Conservation (phyloP, 495 filamentous ascomycete genomes). For the Aspergillus saccharolyticus region DNA sequence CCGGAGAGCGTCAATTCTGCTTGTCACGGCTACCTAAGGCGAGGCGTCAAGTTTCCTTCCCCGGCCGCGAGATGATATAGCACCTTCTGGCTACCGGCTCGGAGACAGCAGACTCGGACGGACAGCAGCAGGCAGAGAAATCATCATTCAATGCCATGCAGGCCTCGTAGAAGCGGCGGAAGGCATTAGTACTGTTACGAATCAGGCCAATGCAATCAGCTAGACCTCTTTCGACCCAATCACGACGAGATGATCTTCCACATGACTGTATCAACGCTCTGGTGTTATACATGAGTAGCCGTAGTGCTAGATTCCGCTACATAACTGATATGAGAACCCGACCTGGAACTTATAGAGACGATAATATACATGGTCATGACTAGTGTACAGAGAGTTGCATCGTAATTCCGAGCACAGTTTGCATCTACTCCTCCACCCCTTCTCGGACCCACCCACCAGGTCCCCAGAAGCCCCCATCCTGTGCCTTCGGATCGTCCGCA, state of each 20-base stretch:
- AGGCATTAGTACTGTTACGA: background rate
- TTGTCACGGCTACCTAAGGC: too few species aligned
- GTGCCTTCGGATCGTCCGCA: slow-evolving; percentile 45
- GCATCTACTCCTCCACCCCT: background rate
- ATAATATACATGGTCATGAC: background rate
- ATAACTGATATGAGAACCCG: background rate
- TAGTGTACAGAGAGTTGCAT: slow-evolving; percentile 5
- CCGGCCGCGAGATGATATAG: too few species aligned
- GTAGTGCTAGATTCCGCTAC: background rate
- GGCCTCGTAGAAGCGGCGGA: background rate
- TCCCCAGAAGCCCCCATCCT: slow-evolving; percentile 49
- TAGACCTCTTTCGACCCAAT: background rate
- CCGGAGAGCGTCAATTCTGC: too few species aligned
- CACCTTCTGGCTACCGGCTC: too few species aligned
- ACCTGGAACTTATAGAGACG: background rate
- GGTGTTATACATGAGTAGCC: background rate
- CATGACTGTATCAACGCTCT: background rate
- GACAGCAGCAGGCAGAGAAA: background rate
- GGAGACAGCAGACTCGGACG: too few species aligned
- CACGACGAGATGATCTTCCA: background rate
- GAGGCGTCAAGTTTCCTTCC: too few species aligned
- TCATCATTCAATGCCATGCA: background rate
- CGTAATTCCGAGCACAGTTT: too few species aligned
- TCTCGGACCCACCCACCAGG: slow-evolving; percentile 30
- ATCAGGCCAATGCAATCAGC: background rate